Base-by-base conservation (phyloP, 2,329 filamentous ascomycete genomes). In the Phaeomoniella chlamydospora region DNA sequence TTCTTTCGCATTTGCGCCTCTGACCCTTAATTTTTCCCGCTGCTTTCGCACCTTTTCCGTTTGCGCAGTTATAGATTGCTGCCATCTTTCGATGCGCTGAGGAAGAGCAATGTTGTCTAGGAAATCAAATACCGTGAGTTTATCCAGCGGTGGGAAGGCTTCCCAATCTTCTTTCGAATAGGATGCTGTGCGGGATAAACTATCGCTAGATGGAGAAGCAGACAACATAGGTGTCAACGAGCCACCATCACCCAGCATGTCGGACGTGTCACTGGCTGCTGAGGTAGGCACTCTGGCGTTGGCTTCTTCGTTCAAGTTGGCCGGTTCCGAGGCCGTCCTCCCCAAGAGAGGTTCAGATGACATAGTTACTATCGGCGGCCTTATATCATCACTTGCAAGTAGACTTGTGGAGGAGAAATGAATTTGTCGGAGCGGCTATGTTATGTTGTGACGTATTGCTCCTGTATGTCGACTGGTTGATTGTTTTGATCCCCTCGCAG, bases 151-250 rank as follows among this genome's bases (percentile, higher is more conserved):
- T 6, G 87, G 84, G 42, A 92, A 81, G 15, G 75, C 68, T 43
- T 93, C 85, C 72, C 83, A 90, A 53, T 88, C 85, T 48, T 90
- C 83, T 34, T 74, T 77, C n/a, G 83, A 86, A 55, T 86, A 86
- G 12, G 86, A 93, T 12, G 72, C 68, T 37, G 81, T 80, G 40
- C 86, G 74, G 5, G 86, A 92, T 33, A 86, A 43, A 43, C 65
- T 51, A 34, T 74, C 63, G 50, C 67, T 77, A 31, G 61, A 54
- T n/a, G 59, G 51, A 3, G 53, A 54, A 2, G 58, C 49, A 38
- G 47, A 34, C 33, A 36, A 67, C 67, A 39, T 34, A 3, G 40
- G 42, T 33, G 40, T 31, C 33, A 38, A 18, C 11, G 35, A 30
- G 13, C 32, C 32, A 18, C 18, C 44, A 15, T 41, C 42, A 12